A percentile compares a stretch with the other conserved stretches of the same genome.
phyloP scores from a whole-genome alignment of 805 yeast genomes.

The Metschnikowia hibisci region DNA sequence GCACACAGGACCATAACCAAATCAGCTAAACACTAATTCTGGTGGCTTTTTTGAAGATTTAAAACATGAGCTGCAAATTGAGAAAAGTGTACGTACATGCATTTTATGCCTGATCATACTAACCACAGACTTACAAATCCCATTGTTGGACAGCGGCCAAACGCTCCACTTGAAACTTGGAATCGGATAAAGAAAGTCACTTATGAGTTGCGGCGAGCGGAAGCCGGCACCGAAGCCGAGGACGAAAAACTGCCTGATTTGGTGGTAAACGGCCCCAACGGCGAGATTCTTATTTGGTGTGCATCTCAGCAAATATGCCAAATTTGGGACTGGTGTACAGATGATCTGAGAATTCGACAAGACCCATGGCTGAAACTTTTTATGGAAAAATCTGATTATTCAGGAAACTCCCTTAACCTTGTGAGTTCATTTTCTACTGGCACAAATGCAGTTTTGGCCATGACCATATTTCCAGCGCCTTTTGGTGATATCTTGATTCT shows the following conservation, averaged over 20 bases:
- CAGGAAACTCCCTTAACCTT: conserved; percentile 11
- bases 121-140: conserved; percentile 28
- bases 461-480: conserved; percentile 8
- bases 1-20: too few species aligned
- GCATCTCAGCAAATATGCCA: conserved; percentile 20
- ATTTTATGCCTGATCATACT: neutral
- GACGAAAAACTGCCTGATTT: conserved; percentile 4
- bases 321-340: conserved; percentile 32
- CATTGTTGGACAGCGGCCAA: conserved; percentile 34
- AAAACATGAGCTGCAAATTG: neutral
- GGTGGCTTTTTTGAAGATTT: too few species aligned
- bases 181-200: conserved; percentile 35
- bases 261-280: conserved; percentile 29
- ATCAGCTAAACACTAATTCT: too few species aligned
- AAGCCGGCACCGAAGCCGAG: neutral
- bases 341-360: neutral
- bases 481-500: conserved; percentile 6
- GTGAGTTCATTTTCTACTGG: conserved; percentile 6
- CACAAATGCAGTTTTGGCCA: conserved; percentile 10
- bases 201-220: conserved; percentile 5
- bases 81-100: neutral
- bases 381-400: neutral
- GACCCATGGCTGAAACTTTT: neutral
- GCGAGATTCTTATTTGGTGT: conserved; percentile 30
- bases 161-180: conserved; percentile 42